These are phyloP conservation scores for Sporothrix curviconia DNA, from an alignment of 2,329 filamentous ascomycete genomes.

Conservation along the genomic window DNA sequence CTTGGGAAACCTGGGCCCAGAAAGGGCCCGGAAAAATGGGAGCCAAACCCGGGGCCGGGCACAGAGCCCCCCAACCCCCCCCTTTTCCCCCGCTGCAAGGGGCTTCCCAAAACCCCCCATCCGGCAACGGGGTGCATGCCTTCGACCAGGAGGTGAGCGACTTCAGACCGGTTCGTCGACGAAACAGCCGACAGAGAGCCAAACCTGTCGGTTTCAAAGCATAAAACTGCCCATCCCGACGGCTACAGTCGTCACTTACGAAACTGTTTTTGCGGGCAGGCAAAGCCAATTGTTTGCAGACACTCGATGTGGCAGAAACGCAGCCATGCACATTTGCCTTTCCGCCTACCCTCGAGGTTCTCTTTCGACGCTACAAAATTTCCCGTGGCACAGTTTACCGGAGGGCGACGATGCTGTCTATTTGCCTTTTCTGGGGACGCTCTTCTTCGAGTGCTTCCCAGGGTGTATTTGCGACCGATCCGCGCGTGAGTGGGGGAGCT, in stretches of 20 bases:
- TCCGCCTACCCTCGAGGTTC: constrained; percentile 67
- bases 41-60: no score
- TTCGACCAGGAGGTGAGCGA: constrained; percentile 55
- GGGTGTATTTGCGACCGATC: constrained; percentile 74
- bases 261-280: constrained; percentile 55
- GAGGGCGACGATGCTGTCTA: constrained; percentile 57
- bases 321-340: constrained; percentile 24
- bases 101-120: constrained; percentile 63
- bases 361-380: constrained; percentile 68
- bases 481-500: constrained; percentile 78
- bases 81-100: constrained; percentile 61
- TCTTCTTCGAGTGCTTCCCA: constrained; percentile 79
- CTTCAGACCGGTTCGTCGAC: constrained; percentile 58
- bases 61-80: no score
- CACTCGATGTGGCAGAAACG: constrained; percentile 42
- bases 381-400: constrained; percentile 64
- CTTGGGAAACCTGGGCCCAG: no score
- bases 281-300: constrained; percentile 56
- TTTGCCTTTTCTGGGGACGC: constrained; percentile 52
- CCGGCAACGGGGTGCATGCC: constrained; percentile 43
- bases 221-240: constrained; percentile 51
- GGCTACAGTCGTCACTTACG: constrained; percentile 45
- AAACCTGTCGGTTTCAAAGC: no score
- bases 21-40: no score
- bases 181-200: no score